Evolutionary conservation across 2,329 filamentous ascomycete genomes (phyloP).

Genomic region (Botryotinia convoluta): DNA sequence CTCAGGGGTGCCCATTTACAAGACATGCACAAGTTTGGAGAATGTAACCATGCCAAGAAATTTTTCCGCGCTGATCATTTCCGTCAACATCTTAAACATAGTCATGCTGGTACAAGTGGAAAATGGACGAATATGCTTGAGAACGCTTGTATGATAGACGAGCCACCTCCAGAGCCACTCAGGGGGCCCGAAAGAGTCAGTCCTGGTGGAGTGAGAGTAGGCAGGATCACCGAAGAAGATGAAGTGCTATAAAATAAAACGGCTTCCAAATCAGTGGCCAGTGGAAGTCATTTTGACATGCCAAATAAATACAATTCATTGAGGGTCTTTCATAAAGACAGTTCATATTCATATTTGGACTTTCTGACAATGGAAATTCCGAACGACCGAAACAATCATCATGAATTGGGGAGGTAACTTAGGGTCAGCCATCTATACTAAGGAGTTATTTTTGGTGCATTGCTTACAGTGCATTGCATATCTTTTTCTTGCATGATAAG

Average conservation of each 20-base stretch:
- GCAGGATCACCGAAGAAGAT: slow-evolving; percentile 37
- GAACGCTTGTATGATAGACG: slow-evolving; percentile 92
- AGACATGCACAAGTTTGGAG: slow-evolving; percentile 90
- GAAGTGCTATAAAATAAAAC: slow-evolving; percentile 29
- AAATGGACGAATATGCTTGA: slow-evolving; percentile 99
- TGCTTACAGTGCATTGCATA: slow-evolving; percentile 1
- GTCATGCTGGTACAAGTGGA: slow-evolving; percentile 89
- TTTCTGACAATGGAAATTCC: not conserved
- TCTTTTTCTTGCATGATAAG: not conserved
- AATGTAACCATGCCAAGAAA: slow-evolving; percentile 98
- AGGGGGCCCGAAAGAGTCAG: slow-evolving; percentile 34
- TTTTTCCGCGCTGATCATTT: slow-evolving; percentile 98
- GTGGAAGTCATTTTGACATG: not conserved
- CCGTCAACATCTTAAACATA: slow-evolving; percentile 96
- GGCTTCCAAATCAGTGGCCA: not conserved
- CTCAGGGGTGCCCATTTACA: slow-evolving; percentile 82
- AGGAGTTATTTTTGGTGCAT: slow-evolving; percentile 16
- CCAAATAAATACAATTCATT: not conserved
- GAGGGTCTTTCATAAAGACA: not conserved
- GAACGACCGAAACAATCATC: not conserved
- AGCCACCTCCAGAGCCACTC: slow-evolving; percentile 54
- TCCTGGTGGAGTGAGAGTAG: slow-evolving; percentile 30
- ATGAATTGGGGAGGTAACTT: slow-evolving; percentile 5
- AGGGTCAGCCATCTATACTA: not conserved
- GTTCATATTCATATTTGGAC: not conserved